Evolutionary conservation across 2,329 filamentous ascomycete genomes (phyloP), one percentile per base, ranked within the genome.

Genomic region (Ambrosiella beaveri): DNA sequence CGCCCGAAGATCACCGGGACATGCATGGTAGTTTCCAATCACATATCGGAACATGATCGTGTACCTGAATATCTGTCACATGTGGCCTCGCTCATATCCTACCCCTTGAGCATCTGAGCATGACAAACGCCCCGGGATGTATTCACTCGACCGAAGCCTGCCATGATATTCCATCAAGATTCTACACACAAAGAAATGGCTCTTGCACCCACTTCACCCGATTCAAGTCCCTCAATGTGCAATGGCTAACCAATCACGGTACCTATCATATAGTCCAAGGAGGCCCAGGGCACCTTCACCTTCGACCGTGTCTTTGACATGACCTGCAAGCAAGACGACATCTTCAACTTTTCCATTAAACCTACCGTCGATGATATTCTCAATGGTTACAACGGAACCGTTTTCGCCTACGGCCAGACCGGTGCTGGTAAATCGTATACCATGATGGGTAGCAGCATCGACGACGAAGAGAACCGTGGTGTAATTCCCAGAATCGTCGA

Each of bases 391-490:
- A 98, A 98, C 74, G 93, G 91, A 68, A 97, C 91, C 12, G 91
- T 98, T 64, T 97, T 98, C 66, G 93, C 93, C 62, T 98, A 98
- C 70, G 93, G 93, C 64, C 93, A 97, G 76, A 98, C 93, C 0
- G 93, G 93, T 71, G 90, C 91, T 11, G 93, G 93, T 76, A 98
- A 98, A 76, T 97, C 93, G 19, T 97, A 95, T 70, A 97, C 93
- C 57, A 98, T 98, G 93, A 72, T 71, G 70, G 71, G 71, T 45
- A 70, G 86, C 55, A 90, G 91, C 71, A 96, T 98, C 73, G 88
- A 94, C 67, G 88, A 96, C 70, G 82, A 87, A 2, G 79, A 84
- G 39, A 85, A 84, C 63, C 88, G 90, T 69, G 93, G 93, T 77
- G 90, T 98, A 62, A 97, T 96, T 65, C 93, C 93, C 55, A 85